phyloP scores from a whole-genome alignment of 2,329 filamentous ascomycete species.

The Xylariaceae sp. region DNA sequence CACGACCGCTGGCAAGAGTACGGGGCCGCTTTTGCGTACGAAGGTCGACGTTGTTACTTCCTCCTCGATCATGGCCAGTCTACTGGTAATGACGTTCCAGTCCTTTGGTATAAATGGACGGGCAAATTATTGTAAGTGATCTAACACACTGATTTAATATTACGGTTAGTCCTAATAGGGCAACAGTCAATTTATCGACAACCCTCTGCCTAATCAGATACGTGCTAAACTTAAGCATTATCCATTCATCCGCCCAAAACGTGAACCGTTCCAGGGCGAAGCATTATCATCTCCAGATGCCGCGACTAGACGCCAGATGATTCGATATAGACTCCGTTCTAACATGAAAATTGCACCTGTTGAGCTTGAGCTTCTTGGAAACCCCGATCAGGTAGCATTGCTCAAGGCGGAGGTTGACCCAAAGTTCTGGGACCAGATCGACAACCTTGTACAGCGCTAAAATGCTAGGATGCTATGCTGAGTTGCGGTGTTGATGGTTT shows the following conservation, averaged over 20 bases:
- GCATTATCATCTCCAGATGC: constrained; percentile 3
- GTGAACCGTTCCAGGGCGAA: neutral
- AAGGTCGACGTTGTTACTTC: constrained; percentile 28
- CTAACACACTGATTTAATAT: constrained; percentile 1
- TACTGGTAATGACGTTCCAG: constrained; percentile 22
- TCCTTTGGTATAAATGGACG: constrained; percentile 32
- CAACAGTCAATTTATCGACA: neutral
- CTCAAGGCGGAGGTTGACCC: constrained; percentile 18
- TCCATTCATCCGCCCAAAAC: constrained; percentile 2
- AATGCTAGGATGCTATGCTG: neutral
- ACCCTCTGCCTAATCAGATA: constrained; percentile 9
- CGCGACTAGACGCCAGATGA: constrained; percentile 22
- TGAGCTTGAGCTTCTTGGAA: constrained; percentile 12
- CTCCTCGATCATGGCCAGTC: constrained; percentile 30
- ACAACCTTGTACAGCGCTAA: constrained; percentile 8
- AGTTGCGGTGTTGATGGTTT: neutral
- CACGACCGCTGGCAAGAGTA: constrained; percentile 26
- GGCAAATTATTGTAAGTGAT: constrained; percentile 22
- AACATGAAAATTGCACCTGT: constrained; percentile 18
- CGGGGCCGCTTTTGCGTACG: constrained; percentile 25
- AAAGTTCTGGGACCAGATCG: constrained; percentile 19
- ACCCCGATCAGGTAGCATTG: constrained; percentile 16
- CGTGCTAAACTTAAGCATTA: constrained; percentile 8
- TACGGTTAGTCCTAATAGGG: neutral
- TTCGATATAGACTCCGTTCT: constrained; percentile 16